These are phyloP conservation scores for Brassica napus DNA, from an alignment of 345 rosid species.

Conservation along the genomic window DNA sequence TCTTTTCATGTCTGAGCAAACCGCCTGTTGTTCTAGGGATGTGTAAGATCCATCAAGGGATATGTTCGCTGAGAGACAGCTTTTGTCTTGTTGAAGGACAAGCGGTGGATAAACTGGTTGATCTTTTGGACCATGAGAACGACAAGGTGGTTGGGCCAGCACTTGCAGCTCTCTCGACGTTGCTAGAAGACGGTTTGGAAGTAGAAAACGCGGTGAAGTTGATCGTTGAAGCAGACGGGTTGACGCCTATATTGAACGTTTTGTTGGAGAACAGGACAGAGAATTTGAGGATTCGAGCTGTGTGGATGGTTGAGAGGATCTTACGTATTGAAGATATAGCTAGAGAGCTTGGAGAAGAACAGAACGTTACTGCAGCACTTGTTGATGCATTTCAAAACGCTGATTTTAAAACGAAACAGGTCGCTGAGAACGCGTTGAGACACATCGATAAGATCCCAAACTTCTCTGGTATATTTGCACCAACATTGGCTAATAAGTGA, in stretches of 20 bases:
- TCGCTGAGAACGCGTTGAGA: conserved; percentile 84
- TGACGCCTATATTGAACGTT: conserved; percentile 66
- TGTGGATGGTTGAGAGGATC: conserved; percentile 90
- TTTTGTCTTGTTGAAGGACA: conserved; percentile 92
- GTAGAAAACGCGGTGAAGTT: conserved; percentile 66
- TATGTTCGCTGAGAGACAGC: conserved; percentile 71
- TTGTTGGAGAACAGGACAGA: conserved; percentile 74
- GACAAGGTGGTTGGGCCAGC: conserved; percentile 91
- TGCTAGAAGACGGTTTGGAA: conserved; percentile 80
- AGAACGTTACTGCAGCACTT: conserved; percentile 77
- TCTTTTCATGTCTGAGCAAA: conserved; percentile 74
- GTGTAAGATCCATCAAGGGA: conserved; percentile 79
- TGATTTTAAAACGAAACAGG: conserved; percentile 77
- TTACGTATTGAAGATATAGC: conserved; percentile 77
- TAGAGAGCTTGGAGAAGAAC: conserved; percentile 68
- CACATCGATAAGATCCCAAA: conserved; percentile 91
- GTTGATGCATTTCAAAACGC: conserved; percentile 94
- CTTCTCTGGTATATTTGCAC: conserved; percentile 81
- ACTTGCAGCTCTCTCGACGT: conserved; percentile 82
- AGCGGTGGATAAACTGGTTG: conserved; percentile 79
- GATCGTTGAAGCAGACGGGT: conserved; percentile 68
- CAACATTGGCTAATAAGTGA: conserved; percentile 49
- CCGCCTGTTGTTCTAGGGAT: conserved; percentile 66
- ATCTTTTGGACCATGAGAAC: conserved; percentile 83
- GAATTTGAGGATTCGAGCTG: conserved; percentile 66